Base-by-base conservation (phyloP, 768 basidiomycete genomes). In the Pisolithus sp. region DNA sequence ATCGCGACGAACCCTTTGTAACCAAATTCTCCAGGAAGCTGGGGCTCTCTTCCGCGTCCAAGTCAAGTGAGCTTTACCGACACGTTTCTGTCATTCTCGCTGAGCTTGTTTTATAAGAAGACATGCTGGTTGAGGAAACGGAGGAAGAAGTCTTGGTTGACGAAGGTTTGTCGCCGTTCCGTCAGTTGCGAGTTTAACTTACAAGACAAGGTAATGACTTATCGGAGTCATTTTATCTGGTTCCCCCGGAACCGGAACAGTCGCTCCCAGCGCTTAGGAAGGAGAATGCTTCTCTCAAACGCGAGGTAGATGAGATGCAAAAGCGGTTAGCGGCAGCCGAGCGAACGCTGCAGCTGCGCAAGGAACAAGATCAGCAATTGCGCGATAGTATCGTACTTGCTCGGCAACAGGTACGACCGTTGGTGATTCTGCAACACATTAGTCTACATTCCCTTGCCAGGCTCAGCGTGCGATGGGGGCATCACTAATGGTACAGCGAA, bases 381-480 rank as follows among this genome's bases (percentile, higher is more conserved):
- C 82, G 87, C 21, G 89, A 91, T 57, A 88, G 87, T 56, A 89
- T 93, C 73, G 82, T 73, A 69, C 77, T 80, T 74, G 80, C 79
- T 0, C 83, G 68, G 65, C 82, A 67, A 73, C 85, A 76, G 83
- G 91, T 78, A 73, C 69, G 59, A 36, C 46, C 53, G 48, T 24
- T n/a, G 5, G 47, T 45, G 9, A 20, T 28, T 36, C 34, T 21
- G 38, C 8, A 40, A 39, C 49, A 45, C 15, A n/a, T 17, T 54
- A 46, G 42, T 15, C n/a, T n/a, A n/a, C 21, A n/a, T 58, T 44
- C 44, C 50, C 34, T 47, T 45, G 46, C 49, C 48, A 92, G 89
- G 89, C 89, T 15, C 89, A 91, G 62, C 80, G 84, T 26, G 89
- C 78, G 7, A 83, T 90, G 77, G 82, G 85, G 5, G 75, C 86